Conservation (phyloP, 2,329 filamentous ascomycete species). For the Arthrobotrys iridis region DNA sequence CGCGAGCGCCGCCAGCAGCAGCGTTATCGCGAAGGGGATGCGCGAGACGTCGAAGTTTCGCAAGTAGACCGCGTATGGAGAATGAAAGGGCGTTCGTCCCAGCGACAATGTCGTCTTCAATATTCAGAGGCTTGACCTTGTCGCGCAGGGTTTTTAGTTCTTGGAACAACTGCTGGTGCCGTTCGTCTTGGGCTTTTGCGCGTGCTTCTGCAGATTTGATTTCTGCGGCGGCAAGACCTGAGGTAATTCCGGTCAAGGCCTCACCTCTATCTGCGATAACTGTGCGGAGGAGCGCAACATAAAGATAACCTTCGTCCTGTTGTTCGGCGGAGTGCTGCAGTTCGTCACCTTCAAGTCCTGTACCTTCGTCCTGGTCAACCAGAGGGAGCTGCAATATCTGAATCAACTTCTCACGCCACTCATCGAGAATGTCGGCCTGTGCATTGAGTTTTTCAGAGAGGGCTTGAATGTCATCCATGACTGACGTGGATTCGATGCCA, state of each 20-base stretch:
- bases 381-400: conserved; percentile 69
- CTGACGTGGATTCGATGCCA: conserved; percentile 77
- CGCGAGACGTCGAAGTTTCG: conserved; percentile 67
- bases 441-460: conserved; percentile 74
- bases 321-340: conserved; percentile 86
- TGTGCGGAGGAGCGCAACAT: conserved; percentile 79
- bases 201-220: conserved; percentile 68
- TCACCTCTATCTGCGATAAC: conserved; percentile 81
- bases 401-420: conserved; percentile 78
- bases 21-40: conserved; percentile 64
- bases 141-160: conserved; percentile 65
- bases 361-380: conserved; percentile 81
- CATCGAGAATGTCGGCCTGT: conserved; percentile 75
- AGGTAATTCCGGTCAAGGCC: conserved; percentile 79
- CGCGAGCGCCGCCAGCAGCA: conserved; percentile 26
- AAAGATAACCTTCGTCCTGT: conserved; percentile 89
- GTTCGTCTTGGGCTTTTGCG: conserved; percentile 73
- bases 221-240: conserved; percentile 78
- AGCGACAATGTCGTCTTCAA: conserved; percentile 21
- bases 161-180: conserved; percentile 73
- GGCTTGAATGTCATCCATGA: conserved; percentile 73
- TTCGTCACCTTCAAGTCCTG: conserved; percentile 85
- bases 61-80: conserved; percentile 70
- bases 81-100: conserved; percentile 24
- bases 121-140: conserved; percentile 62